These are phyloP conservation scores for Asterophora lycoperdoides DNA, from an alignment of 768 basidiomycete genomes.

Conservation along the genomic window DNA sequence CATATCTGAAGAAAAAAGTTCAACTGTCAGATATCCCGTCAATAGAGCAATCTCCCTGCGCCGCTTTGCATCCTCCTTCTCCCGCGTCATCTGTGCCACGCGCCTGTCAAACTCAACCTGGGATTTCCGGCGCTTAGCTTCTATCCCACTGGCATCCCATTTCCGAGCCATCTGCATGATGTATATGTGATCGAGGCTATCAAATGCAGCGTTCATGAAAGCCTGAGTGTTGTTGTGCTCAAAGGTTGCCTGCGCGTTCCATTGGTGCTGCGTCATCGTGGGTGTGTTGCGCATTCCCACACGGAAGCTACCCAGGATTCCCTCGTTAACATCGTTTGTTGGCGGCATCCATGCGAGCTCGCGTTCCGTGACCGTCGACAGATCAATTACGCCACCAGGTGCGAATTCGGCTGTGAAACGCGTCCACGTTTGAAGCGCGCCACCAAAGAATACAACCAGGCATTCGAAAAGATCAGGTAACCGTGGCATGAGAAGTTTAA, in stretches of 20 bases:
- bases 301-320: conserved; percentile 22
- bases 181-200: background rate
- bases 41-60: background rate
- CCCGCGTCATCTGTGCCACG: background rate
- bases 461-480: conserved; percentile 17
- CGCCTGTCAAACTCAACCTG: background rate
- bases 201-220: conserved; percentile 20
- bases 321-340: conserved; percentile 30
- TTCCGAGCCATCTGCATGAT: background rate
- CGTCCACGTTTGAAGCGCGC: conserved; percentile 23
- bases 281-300: conserved; percentile 14
- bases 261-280: conserved; percentile 15
- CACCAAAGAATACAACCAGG: conserved; percentile 23
- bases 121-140: background rate
- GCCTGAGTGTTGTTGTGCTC: conserved; percentile 20
- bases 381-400: conserved; percentile 22
- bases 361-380: conserved; percentile 16
- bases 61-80: background rate
- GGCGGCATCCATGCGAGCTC: conserved; percentile 23
- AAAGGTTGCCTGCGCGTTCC: conserved; percentile 24
- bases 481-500: conserved; percentile 8
- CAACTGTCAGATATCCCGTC: background rate
- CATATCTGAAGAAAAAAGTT: background rate
- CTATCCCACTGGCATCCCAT: background rate
- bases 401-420: conserved; percentile 26